Evolutionary conservation across 208 protist genomes (phyloP).

Genomic region (Blastocrithidia nonstop): DNA sequence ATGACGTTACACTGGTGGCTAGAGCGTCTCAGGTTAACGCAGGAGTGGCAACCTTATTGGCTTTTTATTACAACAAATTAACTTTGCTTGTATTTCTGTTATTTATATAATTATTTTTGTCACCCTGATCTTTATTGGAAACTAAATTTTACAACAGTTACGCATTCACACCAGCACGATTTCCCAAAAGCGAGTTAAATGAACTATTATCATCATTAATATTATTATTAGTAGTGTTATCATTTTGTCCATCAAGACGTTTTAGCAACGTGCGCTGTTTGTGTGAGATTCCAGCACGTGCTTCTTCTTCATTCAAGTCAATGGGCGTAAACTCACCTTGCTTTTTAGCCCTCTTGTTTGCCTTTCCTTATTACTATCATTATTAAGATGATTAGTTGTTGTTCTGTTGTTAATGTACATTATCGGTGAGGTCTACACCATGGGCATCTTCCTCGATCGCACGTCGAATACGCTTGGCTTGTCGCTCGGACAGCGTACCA

Average conservation of each 20-base stretch:
- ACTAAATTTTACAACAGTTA: conserved; percentile 12
- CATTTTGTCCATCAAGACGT: conserved; percentile 18
- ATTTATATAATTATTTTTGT: no score
- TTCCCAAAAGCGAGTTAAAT: background rate
- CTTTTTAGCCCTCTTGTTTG: conserved; percentile 3
- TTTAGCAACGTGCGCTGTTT: conserved; percentile 45
- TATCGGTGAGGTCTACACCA: conserved; percentile 6
- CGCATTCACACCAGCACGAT: conserved; percentile 11
- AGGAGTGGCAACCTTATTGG: no score
- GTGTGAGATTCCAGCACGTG: conserved; percentile 39
- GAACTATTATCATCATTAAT: conserved; percentile 5
- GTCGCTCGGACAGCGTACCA: conserved; percentile 73
- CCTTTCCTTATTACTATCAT: conserved; percentile 2
- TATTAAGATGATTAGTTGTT: background rate
- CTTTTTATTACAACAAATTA: no score
- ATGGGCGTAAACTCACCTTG: conserved; percentile 26
- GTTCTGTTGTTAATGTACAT: conserved; percentile 11
- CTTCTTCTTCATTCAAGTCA: conserved; percentile 50
- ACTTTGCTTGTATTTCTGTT: no score
- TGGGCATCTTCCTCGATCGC: conserved; percentile 57
- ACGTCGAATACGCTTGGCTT: conserved; percentile 43
- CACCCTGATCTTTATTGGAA: no score
- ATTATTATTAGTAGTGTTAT: conserved; percentile 1
- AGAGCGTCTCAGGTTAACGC: no score
- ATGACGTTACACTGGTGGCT: no score